Evolutionary conservation across 1,284 basidiomycete species (phyloP), one percentile per base, ranked within the genome.

Genomic region (Papiliotrema flavescens): DNA sequence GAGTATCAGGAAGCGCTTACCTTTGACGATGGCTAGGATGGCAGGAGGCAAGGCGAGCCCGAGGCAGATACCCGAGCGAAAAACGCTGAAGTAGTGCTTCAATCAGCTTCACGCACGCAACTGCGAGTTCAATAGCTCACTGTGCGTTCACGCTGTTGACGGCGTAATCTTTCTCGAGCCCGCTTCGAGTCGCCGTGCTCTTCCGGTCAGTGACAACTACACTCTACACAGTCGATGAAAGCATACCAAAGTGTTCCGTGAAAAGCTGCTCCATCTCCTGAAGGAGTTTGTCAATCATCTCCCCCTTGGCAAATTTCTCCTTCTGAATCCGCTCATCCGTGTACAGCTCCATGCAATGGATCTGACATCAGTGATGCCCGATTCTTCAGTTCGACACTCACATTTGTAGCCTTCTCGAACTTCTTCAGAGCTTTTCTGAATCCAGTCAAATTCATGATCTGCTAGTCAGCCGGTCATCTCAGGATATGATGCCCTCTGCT

Each of bases 401-500:
- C 86, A 66, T 81, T 84, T 1, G 89, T 87, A 2, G 84, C 79
- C 76, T 96, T 97, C 70, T 92, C 90, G 64, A 92, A 96, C 77
- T 96, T 98, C 77, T 93, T 97, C 59, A 96, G 71, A 0, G 87
- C 88, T 62, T 98, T 97, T 22, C 89, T 81, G 72, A 97, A 93
- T 0, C 92, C 94, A 2, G 89, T 89, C 9, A 93, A 74, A 71
- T 97, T 97, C 49, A 97, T 76, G 45, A 88, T 85, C 86, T 92
- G 20, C 8, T 13, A 24, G 39, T 55, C 44, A 62, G 51, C 35
- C 35, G 24, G 19, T 37, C 19, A 48, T 28, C n/a, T n/a, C n/a
- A n/a, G n/a, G n/a, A n/a, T n/a, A n/a, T n/a, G n/a, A n/a, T n/a
- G n/a, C n/a, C n/a, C n/a, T n/a, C n/a, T n/a, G n/a, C 85, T 56